Conservation (phyloP, 2,329 filamentous ascomycete genomes). For the Phialophora macrospora region DNA sequence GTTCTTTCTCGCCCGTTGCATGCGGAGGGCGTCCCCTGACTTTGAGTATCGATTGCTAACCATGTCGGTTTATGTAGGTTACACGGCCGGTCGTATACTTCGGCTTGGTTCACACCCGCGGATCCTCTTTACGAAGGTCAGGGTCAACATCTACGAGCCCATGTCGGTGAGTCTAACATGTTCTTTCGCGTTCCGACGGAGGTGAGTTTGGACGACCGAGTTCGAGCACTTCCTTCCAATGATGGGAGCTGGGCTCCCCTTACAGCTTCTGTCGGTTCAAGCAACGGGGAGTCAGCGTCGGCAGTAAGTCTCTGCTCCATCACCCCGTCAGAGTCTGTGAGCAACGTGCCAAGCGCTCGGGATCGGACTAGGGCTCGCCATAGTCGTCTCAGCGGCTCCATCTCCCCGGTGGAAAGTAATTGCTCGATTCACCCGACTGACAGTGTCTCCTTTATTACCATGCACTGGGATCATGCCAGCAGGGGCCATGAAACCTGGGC, state of each 20-base stretch:
- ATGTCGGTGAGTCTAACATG: not conserved
- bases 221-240: not conserved
- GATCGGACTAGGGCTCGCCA: not conserved
- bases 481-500: not conserved
- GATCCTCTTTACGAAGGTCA: not conserved
- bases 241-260: not conserved
- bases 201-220: not conserved
- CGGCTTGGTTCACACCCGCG: not conserved
- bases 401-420: not conserved
- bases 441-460: not conserved
- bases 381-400: not conserved
- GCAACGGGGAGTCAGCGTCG: not conserved
- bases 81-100: not conserved
- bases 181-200: not conserved
- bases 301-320: not conserved
- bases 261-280: not conserved
- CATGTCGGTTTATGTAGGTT: not conserved
- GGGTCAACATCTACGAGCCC: not conserved
- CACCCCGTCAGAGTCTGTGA: not conserved
- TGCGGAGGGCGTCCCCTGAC: not conserved
- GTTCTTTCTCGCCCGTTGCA: not conserved
- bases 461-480: not conserved
- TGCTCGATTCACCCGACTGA: slow-evolving; percentile 7
- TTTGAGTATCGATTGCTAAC: not conserved
- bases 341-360: not conserved